Evolutionary conservation across 192 early-diverging fungal genomes (phyloP), one percentile per base, ranked within the genome.

Genomic region (Rhizophagus clarus): DNA sequence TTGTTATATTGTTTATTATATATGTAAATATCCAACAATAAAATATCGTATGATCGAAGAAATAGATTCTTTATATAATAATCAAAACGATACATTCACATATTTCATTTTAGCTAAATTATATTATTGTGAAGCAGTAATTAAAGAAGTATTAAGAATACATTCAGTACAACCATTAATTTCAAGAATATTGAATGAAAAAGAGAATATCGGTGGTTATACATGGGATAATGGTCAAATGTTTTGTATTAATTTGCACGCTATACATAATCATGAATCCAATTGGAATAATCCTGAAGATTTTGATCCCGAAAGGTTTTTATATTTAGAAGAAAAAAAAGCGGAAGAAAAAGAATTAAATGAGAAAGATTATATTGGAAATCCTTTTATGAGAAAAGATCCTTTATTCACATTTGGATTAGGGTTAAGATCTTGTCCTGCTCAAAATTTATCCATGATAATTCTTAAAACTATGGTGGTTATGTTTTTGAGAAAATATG

Each of bases 231-330:
- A 17, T 12, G 62, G 76, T 22, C 12, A 24, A 34, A 22, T 26
- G 37, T 66, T 77, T 64, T 34, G 15, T 77, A 45, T 66, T 6
- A 77, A 77, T 64, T 34, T 77, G 10, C 31, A 66, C 3, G 61
- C 32, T n/a, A 40, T 77, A 61, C 60, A 64, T 12, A n/a, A 17
- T 12, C 32, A 66, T 29, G 6, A 26, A 61, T 31, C 22, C 29
- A 14, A 64, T 29, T 77, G 62, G 61, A 14, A 62, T n/a, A 42
- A 77, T 61, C 76, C 76, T 20, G 37, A 77, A 26, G 42, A 64
- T 26, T 77, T 77, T 29, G 20, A 66, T 47, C 76, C 76, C 9
- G 76, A 77, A 42, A 47, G 76, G 28, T 77, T 62, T 40, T 45
- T 77, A 31, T 28, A 56, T 20, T 51, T 29, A n/a, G 72, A 42